Conservation (phyloP, 192 early-diverging fungal species). For the Coemansia erecta region DNA sequence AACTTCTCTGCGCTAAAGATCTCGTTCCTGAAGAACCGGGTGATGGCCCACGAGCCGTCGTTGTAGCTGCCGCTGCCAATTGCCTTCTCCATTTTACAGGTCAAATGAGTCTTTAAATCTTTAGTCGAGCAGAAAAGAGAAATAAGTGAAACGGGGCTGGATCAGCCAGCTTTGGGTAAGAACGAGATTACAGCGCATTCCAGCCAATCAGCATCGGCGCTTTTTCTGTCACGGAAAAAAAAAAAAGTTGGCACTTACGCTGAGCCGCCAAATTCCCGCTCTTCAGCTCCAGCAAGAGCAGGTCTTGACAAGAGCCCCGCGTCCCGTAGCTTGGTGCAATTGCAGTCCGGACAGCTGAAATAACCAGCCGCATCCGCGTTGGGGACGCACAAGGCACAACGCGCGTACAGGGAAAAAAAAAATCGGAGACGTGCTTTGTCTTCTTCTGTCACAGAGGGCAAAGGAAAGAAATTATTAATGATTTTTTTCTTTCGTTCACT, state of each 20-base stretch:
- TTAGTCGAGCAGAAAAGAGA: conserved; percentile 4
- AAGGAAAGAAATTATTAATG: too few relatives aligned
- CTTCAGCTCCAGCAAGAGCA: too few relatives aligned
- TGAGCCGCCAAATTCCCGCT: neutral
- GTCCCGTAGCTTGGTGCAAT: neutral
- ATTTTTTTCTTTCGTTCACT: neutral
- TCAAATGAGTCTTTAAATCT: neutral
- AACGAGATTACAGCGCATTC: too few relatives aligned
- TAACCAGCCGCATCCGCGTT: too few relatives aligned
- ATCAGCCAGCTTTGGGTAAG: neutral
- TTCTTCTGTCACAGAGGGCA: neutral
- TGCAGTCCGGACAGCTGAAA: too few relatives aligned
- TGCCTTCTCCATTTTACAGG: conserved; percentile 13
- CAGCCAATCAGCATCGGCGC: neutral
- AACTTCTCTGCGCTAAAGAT: conserved; percentile 39
- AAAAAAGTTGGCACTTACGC: neutral
- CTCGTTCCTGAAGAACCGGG: conserved; percentile 49
- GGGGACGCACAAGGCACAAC: too few relatives aligned
- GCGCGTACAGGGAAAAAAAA: too few relatives aligned
- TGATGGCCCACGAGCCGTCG: conserved; percentile 48
- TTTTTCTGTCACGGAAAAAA: neutral
- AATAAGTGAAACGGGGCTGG: neutral
- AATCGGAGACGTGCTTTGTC: neutral
- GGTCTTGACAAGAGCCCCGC: neutral
- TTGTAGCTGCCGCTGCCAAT: conserved; percentile 18